Percentiles rank a stretch among this genome's conserved stretches.
phyloP scores from a whole-genome alignment of 208 protist species.

The Strigomonas oncopelti region DNA sequence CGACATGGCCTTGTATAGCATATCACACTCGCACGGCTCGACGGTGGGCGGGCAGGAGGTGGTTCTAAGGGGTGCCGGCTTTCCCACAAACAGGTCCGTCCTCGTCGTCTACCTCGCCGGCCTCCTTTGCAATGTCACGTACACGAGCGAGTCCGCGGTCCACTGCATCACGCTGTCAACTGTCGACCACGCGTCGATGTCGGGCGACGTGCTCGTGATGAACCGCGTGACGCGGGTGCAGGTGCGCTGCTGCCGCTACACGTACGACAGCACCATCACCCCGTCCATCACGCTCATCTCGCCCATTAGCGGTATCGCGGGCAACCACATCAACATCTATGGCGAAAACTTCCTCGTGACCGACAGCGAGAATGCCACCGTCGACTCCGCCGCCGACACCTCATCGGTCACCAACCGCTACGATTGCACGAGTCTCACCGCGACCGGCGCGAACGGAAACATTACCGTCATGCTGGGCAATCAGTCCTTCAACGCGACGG shows the following conservation, averaged over 20 bases:
- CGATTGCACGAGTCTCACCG: neutral
- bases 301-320: slow-evolving; percentile 18
- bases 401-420: neutral
- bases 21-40: slow-evolving; percentile 25
- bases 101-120: slow-evolving; percentile 29
- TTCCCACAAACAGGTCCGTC: slow-evolving; percentile 13
- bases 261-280: slow-evolving; percentile 23
- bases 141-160: slow-evolving; percentile 12
- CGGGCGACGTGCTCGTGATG: slow-evolving; percentile 18
- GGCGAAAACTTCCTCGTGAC: slow-evolving; percentile 17
- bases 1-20: slow-evolving; percentile 15
- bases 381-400: neutral
- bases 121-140: slow-evolving; percentile 19
- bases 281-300: slow-evolving; percentile 29
- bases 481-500: slow-evolving; percentile 3
- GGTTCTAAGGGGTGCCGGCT: slow-evolving; percentile 25
- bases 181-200: neutral
- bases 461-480: slow-evolving; percentile 16
- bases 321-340: slow-evolving; percentile 19
- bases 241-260: slow-evolving; percentile 32
- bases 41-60: slow-evolving; percentile 26
- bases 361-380: neutral
- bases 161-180: slow-evolving; percentile 23
- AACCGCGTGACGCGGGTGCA: slow-evolving; percentile 20
- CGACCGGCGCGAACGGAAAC: neutral